These are phyloP conservation scores for Chrysopogon serrulatus DNA, from an alignment of 176 grass and related monocot genomes.

Conservation along the genomic window DNA sequence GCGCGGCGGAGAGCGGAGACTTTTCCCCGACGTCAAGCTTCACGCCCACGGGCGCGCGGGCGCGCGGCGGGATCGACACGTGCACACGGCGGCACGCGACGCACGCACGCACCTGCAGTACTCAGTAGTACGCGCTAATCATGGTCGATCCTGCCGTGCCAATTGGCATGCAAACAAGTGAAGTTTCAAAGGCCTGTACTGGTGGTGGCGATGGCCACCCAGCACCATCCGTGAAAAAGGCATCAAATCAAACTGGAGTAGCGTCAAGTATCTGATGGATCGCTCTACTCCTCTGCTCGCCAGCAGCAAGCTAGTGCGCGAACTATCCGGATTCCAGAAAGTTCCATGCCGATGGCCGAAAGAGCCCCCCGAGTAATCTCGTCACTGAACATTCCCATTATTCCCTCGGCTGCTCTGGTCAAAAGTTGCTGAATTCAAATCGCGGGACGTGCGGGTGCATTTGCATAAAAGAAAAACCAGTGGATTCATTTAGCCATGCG, in stretches of 20 bases:
- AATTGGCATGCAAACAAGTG: background rate
- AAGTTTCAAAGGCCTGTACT: conserved; percentile 7
- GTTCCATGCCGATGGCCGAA: conserved; percentile 23
- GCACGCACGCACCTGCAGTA: background rate
- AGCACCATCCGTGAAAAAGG: conserved; percentile 3
- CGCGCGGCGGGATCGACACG: background rate
- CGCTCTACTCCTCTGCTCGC: background rate
- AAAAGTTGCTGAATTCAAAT: background rate
- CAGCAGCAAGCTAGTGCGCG: background rate
- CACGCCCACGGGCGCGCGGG: background rate
- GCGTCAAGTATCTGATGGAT: background rate
- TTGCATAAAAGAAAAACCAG: background rate
- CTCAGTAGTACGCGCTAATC: conserved; percentile 14
- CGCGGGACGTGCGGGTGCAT: background rate
- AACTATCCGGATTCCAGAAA: conserved; percentile 32
- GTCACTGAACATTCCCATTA: background rate
- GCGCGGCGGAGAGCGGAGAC: background rate
- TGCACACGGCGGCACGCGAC: background rate
- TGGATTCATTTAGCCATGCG: background rate
- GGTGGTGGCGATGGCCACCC: background rate
- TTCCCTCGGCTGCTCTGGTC: background rate
- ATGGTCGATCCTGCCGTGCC: background rate
- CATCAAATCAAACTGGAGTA: background rate
- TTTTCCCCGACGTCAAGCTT: background rate
- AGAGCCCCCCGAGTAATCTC: background rate